Base-by-base conservation (phyloP, 169 alveolate species). In the Cryptosporidium ubiquitum region DNA sequence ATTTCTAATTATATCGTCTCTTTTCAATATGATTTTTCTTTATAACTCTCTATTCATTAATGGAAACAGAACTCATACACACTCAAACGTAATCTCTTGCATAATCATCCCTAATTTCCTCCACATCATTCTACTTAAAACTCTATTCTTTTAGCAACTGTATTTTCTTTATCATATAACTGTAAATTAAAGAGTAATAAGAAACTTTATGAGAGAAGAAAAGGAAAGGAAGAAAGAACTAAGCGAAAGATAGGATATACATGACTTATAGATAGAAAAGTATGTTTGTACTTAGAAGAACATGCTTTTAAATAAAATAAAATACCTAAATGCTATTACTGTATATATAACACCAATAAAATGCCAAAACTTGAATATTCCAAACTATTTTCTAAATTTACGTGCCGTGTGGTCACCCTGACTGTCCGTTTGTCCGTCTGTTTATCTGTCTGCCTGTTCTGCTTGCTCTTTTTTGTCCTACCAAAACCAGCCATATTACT, bases 41-140 rank as follows among this genome's bases (percentile, higher is more conserved):
- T 79, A 79, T 31, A 64, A 79, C 39, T 79, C 89, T 3, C 64
- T 79, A 26, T 60, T 61, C 7, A 64, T 79, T 16, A 79, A 64
- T 58, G 89, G 89, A 20, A 49, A 40, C 20, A 79, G 40, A 47
- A 37, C 35, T 31, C 89, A 79, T 7, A 26, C 73, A 18, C 44
- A 64, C 52, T 42, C 52, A 39, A 79, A 31, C 3, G 66, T 64
- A 20, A 9, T 52, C 29, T 39, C n/a, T 5, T 37, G 73, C 29
- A 26, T 79, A 9, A 6, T 79, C 20, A 31, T 79, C 16, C 89
- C 89, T 7, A 64, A 39, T 44, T 14, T 79, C 7, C 68, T 79
- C 7, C 75, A 61, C 7, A 6, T 66, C 4, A 37, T 79, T 18
- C 23, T 64, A n/a, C 64, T 79, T n/a, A 79, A 79, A 47, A 16